A percentile compares a stretch with the other conserved stretches of the same genome.
These are phyloP conservation scores for Aureobasidium sp. DNA, from an alignment of 2,329 filamentous ascomycete genomes.

Conservation along the genomic window DNA sequence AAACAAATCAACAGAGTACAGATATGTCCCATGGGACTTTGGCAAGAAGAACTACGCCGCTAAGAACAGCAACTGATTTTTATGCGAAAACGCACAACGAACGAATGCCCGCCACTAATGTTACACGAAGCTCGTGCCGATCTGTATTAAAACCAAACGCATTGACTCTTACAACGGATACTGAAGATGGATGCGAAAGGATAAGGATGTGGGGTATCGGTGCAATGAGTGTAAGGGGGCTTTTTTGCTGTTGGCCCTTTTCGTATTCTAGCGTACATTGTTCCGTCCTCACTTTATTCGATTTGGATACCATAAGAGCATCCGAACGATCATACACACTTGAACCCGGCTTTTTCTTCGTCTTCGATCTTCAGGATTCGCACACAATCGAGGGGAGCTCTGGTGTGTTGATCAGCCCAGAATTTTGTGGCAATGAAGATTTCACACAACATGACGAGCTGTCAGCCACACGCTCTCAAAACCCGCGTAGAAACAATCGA, in stretches of 20 bases:
- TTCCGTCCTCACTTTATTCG: no score
- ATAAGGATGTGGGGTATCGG: neutral
- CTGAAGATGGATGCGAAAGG: neutral
- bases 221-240: neutral
- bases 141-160: neutral
- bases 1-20: slow-evolving; percentile 14
- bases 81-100: neutral
- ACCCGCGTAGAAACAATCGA: no score
- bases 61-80: slow-evolving; percentile 20
- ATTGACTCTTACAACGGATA: neutral
- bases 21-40: slow-evolving; percentile 33
- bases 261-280: neutral
- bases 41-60: slow-evolving; percentile 29
- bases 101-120: neutral
- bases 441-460: no score
- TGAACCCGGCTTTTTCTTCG: no score
- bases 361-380: no score
- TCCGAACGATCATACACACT: neutral
- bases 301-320: neutral
- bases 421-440: no score
- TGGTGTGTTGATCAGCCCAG: no score
- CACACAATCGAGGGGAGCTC: no score
- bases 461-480: no score
- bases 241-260: neutral
- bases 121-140: neutral